phyloP scores from a whole-genome alignment of 805 yeast genomes.

The Saitoella complicata region DNA sequence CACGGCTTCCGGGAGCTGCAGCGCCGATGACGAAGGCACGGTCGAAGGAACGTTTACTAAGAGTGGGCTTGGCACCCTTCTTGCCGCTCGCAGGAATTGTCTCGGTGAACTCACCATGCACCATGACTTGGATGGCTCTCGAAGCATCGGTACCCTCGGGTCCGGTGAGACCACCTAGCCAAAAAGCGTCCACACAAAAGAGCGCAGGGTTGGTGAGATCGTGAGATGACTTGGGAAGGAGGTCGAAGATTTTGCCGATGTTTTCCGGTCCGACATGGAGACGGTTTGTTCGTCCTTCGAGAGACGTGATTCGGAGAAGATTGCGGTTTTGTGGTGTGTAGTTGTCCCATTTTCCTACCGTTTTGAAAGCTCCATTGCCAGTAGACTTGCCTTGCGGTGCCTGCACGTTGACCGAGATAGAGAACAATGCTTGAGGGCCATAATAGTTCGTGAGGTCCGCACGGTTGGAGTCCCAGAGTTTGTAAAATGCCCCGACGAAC shows the following conservation, averaged over 20 bases:
- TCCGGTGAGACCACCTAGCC: conserved; percentile 19
- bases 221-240: conserved; percentile 69
- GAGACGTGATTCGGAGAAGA: conserved; percentile 40
- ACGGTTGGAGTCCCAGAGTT: conserved; percentile 71
- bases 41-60: conserved; percentile 65
- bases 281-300: conserved; percentile 35
- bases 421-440: conserved; percentile 71
- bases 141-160: conserved; percentile 25
- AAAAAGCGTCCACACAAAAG: conserved; percentile 62
- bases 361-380: conserved; percentile 2
- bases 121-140: conserved; percentile 49
- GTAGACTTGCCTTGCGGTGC: conserved; percentile 34
- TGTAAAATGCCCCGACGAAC: conserved; percentile 59
- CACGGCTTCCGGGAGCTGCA: conserved; percentile 29
- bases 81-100: conserved; percentile 13
- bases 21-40: conserved; percentile 64
- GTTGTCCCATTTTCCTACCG: conserved; percentile 17
- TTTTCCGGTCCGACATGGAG: conserved; percentile 53
- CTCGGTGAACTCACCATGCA: conserved; percentile 81
- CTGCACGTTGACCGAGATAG: conserved; percentile 56
- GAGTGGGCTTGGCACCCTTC: conserved; percentile 6
- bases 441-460: conserved; percentile 54
- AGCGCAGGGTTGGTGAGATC: conserved; percentile 44
- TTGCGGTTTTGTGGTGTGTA: conserved; percentile 68
- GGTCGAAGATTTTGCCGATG: conserved; percentile 43